Base-by-base conservation (phyloP, 164 flowering plant species). In the Dillenia turbinata region DNA sequence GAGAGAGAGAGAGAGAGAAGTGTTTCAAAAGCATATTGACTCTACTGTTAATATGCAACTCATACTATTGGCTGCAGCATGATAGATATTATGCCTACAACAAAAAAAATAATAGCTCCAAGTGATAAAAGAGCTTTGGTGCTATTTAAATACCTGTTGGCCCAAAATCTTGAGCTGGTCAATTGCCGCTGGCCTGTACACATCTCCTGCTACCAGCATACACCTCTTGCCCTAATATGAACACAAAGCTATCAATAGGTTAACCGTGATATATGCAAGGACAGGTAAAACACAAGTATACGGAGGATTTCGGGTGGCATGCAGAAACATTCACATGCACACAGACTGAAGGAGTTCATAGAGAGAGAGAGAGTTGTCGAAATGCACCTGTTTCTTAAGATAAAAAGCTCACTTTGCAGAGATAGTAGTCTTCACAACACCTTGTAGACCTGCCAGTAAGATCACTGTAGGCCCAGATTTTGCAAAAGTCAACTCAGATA, bases 381-480 rank as follows among this genome's bases (percentile, higher is more conserved):
- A 57, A 44, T 40, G 10, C 47, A 90, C 97, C 92, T 76, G 97
- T 65, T 94, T 94, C 84, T 94, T 89, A 44, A 94, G 95, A 77
- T 89, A 90, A 62, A 79, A 67, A 17, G 98, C 95, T 66, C 90
- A 73, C 77, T 94, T 94, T 45, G 96, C 97, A 71, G 90, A 84
- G 16, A 94, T 97, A 63, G 99, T 94, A 43, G 99, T 94, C 87
- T 94, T 94, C 61, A 97, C 99, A 62, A 94, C 99, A 66, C 99
- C 99, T 73, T 94, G 99, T 59, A 94, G 79, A 69, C 99, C 99
- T 57, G 99, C 99, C 78, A 94, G 73, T 59, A 94, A 67, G 61
- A 94, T 89, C 1, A 91, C 89, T 8, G 97, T 91, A 5, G 96
- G 91, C 8, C 83, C 81, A 69, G 95, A 78, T 81, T 91, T 86